phyloP scores from a whole-genome alignment of 345 rosid genomes.

The Salix dunnii region DNA sequence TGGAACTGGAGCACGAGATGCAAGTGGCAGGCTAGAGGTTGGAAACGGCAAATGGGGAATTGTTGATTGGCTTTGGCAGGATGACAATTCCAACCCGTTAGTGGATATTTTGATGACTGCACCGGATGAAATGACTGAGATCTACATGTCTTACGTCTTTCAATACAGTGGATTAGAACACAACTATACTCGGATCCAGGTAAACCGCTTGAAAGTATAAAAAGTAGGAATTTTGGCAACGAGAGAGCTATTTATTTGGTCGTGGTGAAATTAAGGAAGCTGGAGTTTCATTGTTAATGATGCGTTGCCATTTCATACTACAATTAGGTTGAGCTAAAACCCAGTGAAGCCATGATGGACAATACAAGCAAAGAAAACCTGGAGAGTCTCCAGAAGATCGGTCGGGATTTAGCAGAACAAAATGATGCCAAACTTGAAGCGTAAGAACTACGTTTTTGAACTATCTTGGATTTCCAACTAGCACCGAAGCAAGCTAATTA shows the following conservation, averaged over 20 bases:
- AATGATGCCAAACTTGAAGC: not conserved
- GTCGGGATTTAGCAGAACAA: not conserved
- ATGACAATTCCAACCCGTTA: not conserved
- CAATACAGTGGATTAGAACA: not conserved
- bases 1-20: constrained; percentile 11
- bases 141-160: constrained; percentile 7
- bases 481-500: not conserved
- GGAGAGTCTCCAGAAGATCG: not conserved
- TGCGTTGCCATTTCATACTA: not conserved
- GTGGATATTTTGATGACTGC: constrained; percentile 9
- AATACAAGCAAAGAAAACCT: not conserved
- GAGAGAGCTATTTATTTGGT: not conserved
- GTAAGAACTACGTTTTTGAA: not conserved
- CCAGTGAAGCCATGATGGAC: not conserved
- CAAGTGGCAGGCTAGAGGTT: constrained; percentile 9
- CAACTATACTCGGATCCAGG: constrained; percentile 21
- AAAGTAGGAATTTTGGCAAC: not conserved
- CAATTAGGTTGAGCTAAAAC: not conserved
- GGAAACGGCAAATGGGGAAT: constrained; percentile 13
- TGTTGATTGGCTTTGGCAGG: constrained; percentile 13
- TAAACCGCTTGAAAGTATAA: not conserved
- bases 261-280: not conserved
- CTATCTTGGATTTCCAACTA: not conserved
- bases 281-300: not conserved
- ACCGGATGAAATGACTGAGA: constrained; percentile 13